phyloP scores from a whole-genome alignment of 805 yeast genomes.

The Candida oleophila region DNA sequence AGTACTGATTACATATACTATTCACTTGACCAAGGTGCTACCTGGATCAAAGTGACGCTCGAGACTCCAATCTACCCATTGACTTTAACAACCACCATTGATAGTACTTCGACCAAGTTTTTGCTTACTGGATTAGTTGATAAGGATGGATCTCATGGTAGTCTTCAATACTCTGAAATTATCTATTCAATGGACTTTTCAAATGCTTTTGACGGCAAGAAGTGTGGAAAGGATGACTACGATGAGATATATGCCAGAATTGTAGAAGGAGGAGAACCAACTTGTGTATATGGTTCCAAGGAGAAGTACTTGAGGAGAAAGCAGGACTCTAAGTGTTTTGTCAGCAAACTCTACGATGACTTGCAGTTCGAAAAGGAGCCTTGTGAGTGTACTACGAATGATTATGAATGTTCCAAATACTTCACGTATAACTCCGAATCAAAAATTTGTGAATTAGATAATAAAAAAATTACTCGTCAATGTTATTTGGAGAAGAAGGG shows the following conservation, averaged over 20 bases:
- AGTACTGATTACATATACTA: constrained; percentile 39
- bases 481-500: constrained; percentile 19
- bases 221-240: constrained; percentile 51
- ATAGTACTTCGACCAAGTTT: constrained; percentile 66
- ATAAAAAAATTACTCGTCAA: constrained; percentile 19
- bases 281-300: constrained; percentile 69
- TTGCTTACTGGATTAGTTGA: constrained; percentile 45
- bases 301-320: constrained; percentile 66
- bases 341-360: constrained; percentile 47
- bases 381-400: constrained; percentile 64
- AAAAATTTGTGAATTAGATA: constrained; percentile 49
- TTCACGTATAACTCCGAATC: constrained; percentile 23
- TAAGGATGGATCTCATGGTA: constrained; percentile 7
- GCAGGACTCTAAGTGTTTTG: constrained; percentile 61
- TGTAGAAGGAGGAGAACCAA: constrained; percentile 27
- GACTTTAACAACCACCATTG: constrained; percentile 56
- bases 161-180: constrained; percentile 12
- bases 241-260: constrained; percentile 63
- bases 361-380: constrained; percentile 47
- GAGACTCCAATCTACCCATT: constrained; percentile 42
- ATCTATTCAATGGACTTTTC: constrained; percentile 54
- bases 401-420: constrained; percentile 69
- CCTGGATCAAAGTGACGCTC: constrained; percentile 57
- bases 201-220: constrained; percentile 50
- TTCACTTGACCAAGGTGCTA: constrained; percentile 71